A percentile compares a stretch with the other conserved stretches of the same genome.
phyloP scores from a whole-genome alignment of 2,329 filamentous ascomycete species.

The Pseudodiploospora longispora region DNA sequence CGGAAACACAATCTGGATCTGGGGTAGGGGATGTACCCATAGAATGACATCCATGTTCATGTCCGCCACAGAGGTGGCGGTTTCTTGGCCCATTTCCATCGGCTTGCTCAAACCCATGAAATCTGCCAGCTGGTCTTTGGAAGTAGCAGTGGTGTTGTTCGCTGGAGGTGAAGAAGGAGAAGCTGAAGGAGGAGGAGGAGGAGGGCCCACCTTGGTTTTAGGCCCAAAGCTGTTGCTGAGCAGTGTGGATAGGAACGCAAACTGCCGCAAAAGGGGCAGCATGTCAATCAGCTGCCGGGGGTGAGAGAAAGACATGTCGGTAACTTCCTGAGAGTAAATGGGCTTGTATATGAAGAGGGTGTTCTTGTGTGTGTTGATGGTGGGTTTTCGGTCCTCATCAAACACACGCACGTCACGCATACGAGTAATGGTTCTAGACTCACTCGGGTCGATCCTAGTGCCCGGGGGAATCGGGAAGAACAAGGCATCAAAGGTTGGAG shows the following conservation, averaged over 20 bases:
- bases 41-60: conserved; percentile 45
- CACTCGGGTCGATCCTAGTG: conserved; percentile 45
- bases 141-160: conserved; percentile 16
- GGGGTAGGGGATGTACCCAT: conserved; percentile 40
- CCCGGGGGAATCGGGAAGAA: conserved; percentile 46
- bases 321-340: conserved; percentile 60
- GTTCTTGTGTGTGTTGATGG: conserved; percentile 41
- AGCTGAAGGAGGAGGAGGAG: neutral
- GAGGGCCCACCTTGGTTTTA: conserved; percentile 15
- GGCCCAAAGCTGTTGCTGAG: conserved; percentile 53
- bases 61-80: conserved; percentile 5
- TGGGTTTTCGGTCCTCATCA: conserved; percentile 19
- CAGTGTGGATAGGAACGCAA: conserved; percentile 59
- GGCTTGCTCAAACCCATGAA: conserved; percentile 18
- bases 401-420: conserved; percentile 39
- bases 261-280: conserved; percentile 68
- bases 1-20: conserved; percentile 46
- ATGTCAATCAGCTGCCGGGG: conserved; percentile 67
- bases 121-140: conserved; percentile 23
- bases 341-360: conserved; percentile 63
- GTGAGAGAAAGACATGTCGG: conserved; percentile 67
- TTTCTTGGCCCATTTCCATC: neutral
- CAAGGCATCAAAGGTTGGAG: conserved; percentile 49
- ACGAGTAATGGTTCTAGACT: conserved; percentile 47
- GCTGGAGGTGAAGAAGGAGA: conserved; percentile 1